A percentile compares a stretch with the other conserved stretches of the same genome.
phyloP scores from a whole-genome alignment of 257 asterid species.

The Fraxinus cuspidata region DNA sequence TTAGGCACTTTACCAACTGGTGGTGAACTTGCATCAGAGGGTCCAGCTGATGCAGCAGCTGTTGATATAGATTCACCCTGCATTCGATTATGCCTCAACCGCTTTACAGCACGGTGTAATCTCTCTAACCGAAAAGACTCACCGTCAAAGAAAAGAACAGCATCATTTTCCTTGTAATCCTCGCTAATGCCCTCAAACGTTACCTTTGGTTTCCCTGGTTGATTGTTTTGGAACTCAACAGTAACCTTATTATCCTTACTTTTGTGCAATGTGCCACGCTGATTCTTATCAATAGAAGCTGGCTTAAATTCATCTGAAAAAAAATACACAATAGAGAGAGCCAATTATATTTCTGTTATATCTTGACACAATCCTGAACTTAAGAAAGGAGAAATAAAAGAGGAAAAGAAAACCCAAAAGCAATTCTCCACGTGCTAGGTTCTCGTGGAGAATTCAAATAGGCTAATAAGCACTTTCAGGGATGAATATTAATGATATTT shows the following conservation, averaged over 20 bases:
- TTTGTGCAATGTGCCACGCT: constrained; percentile 83
- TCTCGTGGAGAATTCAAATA: neutral
- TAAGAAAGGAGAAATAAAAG: neutral
- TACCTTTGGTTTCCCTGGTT: constrained; percentile 87
- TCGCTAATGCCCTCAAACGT: constrained; percentile 86
- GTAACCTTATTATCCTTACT: constrained; percentile 82
- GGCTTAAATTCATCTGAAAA: constrained; percentile 92
- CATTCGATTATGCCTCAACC: constrained; percentile 76
- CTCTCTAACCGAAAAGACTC: constrained; percentile 79
- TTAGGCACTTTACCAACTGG: constrained; percentile 58
- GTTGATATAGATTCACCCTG: constrained; percentile 67
- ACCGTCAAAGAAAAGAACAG: constrained; percentile 90
- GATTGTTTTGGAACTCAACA: constrained; percentile 85
- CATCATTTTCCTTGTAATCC: constrained; percentile 93
- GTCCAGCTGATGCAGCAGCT: constrained; percentile 36
- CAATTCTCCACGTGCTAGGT: neutral
- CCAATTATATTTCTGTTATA: neutral
- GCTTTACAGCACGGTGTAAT: constrained; percentile 87
- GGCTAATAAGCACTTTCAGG: too few relatives aligned
- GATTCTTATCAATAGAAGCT: constrained; percentile 91
- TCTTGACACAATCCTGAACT: neutral
- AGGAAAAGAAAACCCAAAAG: neutral
- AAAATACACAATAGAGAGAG: neutral
- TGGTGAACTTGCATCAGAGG: constrained; percentile 57
- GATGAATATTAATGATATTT: neutral